Base-by-base conservation (phyloP, 2,329 filamentous ascomycete genomes). In the Fusarium sp. region DNA sequence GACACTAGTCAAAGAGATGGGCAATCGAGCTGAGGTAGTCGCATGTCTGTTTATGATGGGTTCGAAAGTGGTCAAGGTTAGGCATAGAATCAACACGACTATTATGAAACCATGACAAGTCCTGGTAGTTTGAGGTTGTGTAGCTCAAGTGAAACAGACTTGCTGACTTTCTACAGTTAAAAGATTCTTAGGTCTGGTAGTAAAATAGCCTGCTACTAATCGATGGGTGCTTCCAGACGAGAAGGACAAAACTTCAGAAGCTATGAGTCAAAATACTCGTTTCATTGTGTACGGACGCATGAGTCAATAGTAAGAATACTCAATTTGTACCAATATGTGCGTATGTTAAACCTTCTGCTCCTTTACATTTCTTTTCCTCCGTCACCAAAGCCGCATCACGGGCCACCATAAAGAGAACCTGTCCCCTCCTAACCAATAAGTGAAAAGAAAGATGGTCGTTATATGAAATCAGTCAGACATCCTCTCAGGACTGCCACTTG, bases 401-500 rank as follows among this genome's bases (percentile, higher is more conserved):
- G 22, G 4, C 22, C 17, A 17, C 20, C 8, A 9, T 22, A 20
- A 25, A 23, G 9, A 19, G 11, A 13, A 23, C 22, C 30, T n/a
- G 35, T 30, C 19, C 27, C 33, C 9, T 17, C 27, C 30, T 10
- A 17, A n/a, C 10, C n/a, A 14, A 37, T 19, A 37, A 2, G 17
- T 37, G 35, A 37, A 19, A n/a, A 7, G 15, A 37, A 10, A 37
- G 7, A 7, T n/a, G 17, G 10, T 37, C 35, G 9, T 37, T n/a
- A 8, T 10, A n/a, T 37, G n/a, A n/a, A 1, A 37, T n/a, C 9
- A n/a, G 4, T n/a, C 7, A 8, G 17, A n/a, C 23, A 23, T 9
- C 15, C 33, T 39, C 20, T 46, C 27, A 70, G 13, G 60, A 70
- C 56, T 77, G 76, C 77, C 77, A 79, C 27, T 22, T 67, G 25